Base-by-base conservation (phyloP, 805 yeast genomes). In the Lachancea sp. region DNA sequence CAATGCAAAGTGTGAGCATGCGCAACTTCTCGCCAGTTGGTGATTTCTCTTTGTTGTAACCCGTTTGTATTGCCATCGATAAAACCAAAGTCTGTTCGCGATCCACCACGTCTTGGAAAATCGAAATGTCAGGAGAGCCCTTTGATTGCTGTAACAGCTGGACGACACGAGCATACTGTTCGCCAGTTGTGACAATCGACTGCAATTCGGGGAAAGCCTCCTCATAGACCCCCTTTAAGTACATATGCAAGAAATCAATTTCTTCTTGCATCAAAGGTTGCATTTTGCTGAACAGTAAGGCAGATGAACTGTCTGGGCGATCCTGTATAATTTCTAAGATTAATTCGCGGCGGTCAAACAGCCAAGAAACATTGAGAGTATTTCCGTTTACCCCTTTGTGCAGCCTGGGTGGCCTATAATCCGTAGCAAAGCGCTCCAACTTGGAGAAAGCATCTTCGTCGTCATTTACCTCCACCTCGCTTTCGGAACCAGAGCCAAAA, bases 131-230 rank as follows among this genome's bases (percentile, higher is more conserved):
- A 9, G 75, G 57, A 8, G 19, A 9, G n/a, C 41, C 42, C 34
- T 72, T 72, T 48, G 74, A 78, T 2, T 32, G 35, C 29, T 82
- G 79, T 2, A 87, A 62, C 0, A 74, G 52, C 30, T 62, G 50
- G 2, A 84, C 72, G 1, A 79, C 66, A 22, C 66, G 66, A 8
- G 83, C 77, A 62, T 79, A 89, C 46, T 81, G 81, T 0, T 75
- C 58, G 0, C 91, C 81, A 47, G 77, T 76, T 10, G 78, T 67
- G 1, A 86, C 71, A 32, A 89, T 65, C 0, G 80, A 66, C 19
- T 74, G 83, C 41, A 89, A 66, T 55, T 89, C 96, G 0, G 85
- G 81, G 63, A 87, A 88, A 15, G 81, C 74, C 3, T 74, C 70
- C 9, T 70, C 64, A 56, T 87, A 89, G 20, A 72, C 70, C 0